Evolutionary conservation across 257 asterid genomes (phyloP).

Genomic region (Fraxinus quadrangulata): DNA sequence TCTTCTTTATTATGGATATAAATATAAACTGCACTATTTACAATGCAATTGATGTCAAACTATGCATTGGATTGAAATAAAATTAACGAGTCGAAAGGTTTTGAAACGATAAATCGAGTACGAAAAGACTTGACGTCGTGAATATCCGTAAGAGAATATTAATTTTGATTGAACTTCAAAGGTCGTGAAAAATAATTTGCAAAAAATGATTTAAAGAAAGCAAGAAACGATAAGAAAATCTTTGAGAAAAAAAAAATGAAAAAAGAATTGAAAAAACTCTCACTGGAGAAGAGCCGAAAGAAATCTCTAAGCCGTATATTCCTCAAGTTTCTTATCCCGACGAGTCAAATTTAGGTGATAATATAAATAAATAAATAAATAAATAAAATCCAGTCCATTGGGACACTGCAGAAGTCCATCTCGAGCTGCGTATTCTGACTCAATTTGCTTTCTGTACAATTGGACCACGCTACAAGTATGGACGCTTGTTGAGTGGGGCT

Average conservation of each 20-base stretch:
- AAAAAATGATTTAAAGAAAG: too few relatives aligned
- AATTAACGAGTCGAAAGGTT: too few relatives aligned
- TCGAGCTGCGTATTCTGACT: not conserved
- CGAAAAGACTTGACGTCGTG: not conserved
- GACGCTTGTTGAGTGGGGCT: not conserved
- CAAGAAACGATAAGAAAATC: not conserved
- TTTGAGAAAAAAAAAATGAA: not conserved
- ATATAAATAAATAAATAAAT: not conserved
- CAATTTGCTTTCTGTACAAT: not conserved
- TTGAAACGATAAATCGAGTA: too few relatives aligned
- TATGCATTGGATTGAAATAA: too few relatives aligned
- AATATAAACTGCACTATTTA: not conserved
- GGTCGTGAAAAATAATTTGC: too few relatives aligned
- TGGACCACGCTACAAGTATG: not conserved
- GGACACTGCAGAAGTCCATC: conserved; percentile 18
- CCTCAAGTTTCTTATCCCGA: not conserved
- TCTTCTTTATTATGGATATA: not conserved
- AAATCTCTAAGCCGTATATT: too few relatives aligned
- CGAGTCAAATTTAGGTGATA: conserved; percentile 12
- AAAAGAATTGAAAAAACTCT: conserved; percentile 17
- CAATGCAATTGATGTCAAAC: not conserved
- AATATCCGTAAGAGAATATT: not conserved
- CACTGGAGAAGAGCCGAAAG: not conserved
- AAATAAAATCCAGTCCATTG: not conserved
- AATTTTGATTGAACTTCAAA: not conserved